Evolutionary conservation across 139 green algal species (phyloP), one percentile per base, ranked within the genome.

Genomic region (Zygnema cylindricum): DNA sequence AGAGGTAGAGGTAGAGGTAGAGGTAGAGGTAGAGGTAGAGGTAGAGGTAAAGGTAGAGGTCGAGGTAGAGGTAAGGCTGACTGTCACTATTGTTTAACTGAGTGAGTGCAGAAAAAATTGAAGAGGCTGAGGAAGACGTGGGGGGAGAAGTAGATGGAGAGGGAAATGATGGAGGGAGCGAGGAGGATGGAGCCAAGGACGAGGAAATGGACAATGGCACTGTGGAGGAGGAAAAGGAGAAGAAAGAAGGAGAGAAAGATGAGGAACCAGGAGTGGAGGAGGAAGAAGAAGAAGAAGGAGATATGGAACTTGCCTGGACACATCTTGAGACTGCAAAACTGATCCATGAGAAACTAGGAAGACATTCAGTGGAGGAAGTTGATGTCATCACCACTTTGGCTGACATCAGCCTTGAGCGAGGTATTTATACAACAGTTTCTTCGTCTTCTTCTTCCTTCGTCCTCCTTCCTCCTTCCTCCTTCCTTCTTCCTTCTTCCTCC

Each of bases 221-320:
- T n/a, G n/a, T 81, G 1, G n/a, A 16, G 41, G 77, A 39, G 16
- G 85, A 88, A 1, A 76, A 2, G 42, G 33, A 77, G 32, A 76
- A 77, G 36, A 76, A 41, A 55, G 85, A 32, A n/a, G 85, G 49
- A 54, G 69, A 91, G 57, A 55, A 86, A 39, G 84, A 73, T n/a
- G 92, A 88, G 7, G 92, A 84, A 43, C 86, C 79, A 1, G 92
- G 78, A 22, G 77, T 83, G 39, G 84, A 39, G 1, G 43, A 16
- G n/a, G 88, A 89, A 43, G 91, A 91, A 35, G 88, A 89, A 22
- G 92, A 88, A 40, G 77, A 85, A 7, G 88, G 43, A 35, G 95
- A 96, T 86, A 90, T 96, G 91, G 92, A 96, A 84, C 90, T 96
- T 25, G 95, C 95, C 16, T 96, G 75, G 94, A 93, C 88, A 86